Base-by-base conservation (phyloP, 78 protist genomes). In the Dictyostelium capitatum region DNA sequence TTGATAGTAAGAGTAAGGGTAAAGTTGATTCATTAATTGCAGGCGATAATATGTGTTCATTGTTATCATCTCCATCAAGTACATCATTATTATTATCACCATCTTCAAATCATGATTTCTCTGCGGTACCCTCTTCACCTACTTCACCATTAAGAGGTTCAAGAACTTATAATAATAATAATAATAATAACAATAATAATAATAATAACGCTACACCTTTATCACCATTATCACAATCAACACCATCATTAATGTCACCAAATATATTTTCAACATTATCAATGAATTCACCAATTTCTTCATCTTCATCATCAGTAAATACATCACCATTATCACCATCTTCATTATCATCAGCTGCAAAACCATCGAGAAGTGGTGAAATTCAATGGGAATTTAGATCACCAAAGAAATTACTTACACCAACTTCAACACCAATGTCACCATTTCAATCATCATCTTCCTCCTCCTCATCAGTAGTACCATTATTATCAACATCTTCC, bases 361-460 rank as follows among this genome's bases (percentile, higher is more conserved):
- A 79, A 23, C 83, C 51, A 20, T 54, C 14, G 15, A 79, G 41
- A 32, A 67, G 15, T 17, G 30, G 30, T 67, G 83, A 79, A 19
- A 79, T 79, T 56, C 83, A 79, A 79, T 79, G 83, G 83, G 83
- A 79, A 20, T 79, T 48, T 9, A 79, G 56, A 20, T 50, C 65
- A 56, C 79, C 79, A 73, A 62, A 62, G 70, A 62, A 11, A n/a
- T 20, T 14, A 73, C 43, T 37, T 37, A 46, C 56, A 5, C 79
- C 79, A 73, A 73, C 79, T 3, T 62, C 89, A 23, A 20, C 59
- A 28, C 54, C 83, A 50, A 59, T 83, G 28, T 64, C 50, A 15
- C 51, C 43, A 41, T 53, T 79, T 51, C 77, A 53, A 65, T 56
- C 89, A 6, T 37, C 72, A 59, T 53, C 74, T 0, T 4, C 62